These are phyloP conservation scores for Boletus rex-veris DNA, from an alignment of 768 basidiomycete genomes.

Conservation along the genomic window DNA sequence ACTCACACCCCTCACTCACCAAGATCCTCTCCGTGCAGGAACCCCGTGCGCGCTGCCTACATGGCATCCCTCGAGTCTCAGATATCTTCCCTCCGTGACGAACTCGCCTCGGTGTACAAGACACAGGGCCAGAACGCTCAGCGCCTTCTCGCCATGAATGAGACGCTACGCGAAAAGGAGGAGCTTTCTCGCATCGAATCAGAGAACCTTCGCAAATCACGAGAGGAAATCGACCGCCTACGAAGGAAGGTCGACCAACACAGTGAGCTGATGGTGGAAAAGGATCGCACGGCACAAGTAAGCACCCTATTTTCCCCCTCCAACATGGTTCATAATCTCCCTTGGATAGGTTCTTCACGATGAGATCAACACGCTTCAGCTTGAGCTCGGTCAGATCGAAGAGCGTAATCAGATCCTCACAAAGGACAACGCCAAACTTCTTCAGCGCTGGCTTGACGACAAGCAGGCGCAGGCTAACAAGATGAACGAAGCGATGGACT, in stretches of 20 bases:
- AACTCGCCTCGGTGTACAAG: conserved; percentile 93
- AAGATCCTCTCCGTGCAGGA: conserved; percentile 40
- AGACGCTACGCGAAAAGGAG: conserved; percentile 91
- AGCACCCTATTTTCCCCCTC: conserved; percentile 1
- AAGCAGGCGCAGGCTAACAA: conserved; percentile 90
- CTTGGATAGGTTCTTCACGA: conserved; percentile 79
- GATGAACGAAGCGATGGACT: conserved; percentile 92
- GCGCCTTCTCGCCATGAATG: conserved; percentile 88
- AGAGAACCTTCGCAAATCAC: conserved; percentile 72
- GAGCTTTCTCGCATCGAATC: conserved; percentile 78
- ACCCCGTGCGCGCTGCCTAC: conserved; percentile 84
- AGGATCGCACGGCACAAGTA: conserved; percentile 87
- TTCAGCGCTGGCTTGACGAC: conserved; percentile 95
- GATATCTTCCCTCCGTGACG: conserved; percentile 86
- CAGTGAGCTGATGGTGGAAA: conserved; percentile 80
- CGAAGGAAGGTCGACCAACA: conserved; percentile 80
- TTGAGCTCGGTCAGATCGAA: conserved; percentile 88
- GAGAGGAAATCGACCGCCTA: conserved; percentile 70
- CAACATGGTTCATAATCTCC: background rate
- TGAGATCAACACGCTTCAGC: conserved; percentile 86
- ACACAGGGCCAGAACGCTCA: conserved; percentile 96
- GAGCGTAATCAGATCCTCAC: conserved; percentile 83
- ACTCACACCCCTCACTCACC: background rate
- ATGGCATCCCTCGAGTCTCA: conserved; percentile 91
- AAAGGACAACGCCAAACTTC: conserved; percentile 90